These are phyloP conservation scores for Xylaria grammica DNA, from an alignment of 495 filamentous ascomycete species.

Conservation along the genomic window DNA sequence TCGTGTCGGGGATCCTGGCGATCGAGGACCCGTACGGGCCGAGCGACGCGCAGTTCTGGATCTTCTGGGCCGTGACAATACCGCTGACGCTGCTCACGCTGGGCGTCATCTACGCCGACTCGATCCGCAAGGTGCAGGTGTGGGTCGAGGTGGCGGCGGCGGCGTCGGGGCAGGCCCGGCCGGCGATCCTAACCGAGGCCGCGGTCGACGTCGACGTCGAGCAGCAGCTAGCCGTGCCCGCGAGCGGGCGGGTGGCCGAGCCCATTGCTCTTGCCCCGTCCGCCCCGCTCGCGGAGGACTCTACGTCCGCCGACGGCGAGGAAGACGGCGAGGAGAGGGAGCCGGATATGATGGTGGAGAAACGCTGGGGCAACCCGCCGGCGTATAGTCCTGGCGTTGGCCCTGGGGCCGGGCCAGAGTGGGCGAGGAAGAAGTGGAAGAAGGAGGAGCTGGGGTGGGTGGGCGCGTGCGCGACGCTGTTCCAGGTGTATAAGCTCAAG, in stretches of 20 bases:
- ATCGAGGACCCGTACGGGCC: conserved; percentile 48
- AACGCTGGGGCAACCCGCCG: conserved; percentile 21
- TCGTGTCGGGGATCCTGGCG: conserved; percentile 47
- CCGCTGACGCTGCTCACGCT: conserved; percentile 41
- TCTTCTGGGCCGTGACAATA: conserved; percentile 46
- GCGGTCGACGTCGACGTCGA: conserved; percentile 22
- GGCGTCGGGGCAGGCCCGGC: conserved; percentile 9
- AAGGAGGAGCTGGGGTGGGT: conserved; percentile 47
- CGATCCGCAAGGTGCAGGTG: conserved; percentile 48
- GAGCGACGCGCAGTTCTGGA: conserved; percentile 39
- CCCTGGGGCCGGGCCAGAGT: not conserved
- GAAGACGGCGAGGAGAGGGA: not conserved
- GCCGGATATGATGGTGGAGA: conserved; percentile 44
- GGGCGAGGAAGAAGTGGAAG: conserved; percentile 40
- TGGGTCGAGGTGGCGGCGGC: conserved; percentile 47
- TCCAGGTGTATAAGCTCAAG: conserved; percentile 34
- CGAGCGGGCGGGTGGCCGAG: not conserved
- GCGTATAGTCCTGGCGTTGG: not conserved
- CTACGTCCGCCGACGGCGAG: not conserved
- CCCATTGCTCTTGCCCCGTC: not conserved
- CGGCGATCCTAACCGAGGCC: too few species aligned
- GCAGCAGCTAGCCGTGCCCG: conserved; percentile 8
- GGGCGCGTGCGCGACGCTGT: conserved; percentile 38
- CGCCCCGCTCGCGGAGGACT: not conserved
- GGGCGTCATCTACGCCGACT: conserved; percentile 49